These are phyloP conservation scores for Retiboletus fuscus DNA, from an alignment of 1,284 basidiomycete species.

Conservation along the genomic window DNA sequence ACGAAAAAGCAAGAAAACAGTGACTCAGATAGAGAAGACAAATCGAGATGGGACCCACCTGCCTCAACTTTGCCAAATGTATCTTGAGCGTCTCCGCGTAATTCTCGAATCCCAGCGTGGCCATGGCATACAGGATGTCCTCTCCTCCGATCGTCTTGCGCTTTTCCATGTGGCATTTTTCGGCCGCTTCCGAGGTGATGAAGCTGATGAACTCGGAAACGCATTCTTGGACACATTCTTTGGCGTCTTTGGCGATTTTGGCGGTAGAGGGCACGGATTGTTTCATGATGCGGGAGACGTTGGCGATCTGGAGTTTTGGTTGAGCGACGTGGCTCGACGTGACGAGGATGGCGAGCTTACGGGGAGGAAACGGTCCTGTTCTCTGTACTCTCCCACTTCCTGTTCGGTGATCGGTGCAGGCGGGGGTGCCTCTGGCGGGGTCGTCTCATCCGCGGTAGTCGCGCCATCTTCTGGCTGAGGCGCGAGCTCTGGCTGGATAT, in stretches of 20 bases:
- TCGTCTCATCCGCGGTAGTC: constrained; percentile 51
- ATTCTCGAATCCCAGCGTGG: constrained; percentile 92
- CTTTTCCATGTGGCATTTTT: constrained; percentile 90
- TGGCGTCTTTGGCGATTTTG: constrained; percentile 96
- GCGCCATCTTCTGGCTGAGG: constrained; percentile 59
- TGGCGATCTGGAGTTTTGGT: constrained; percentile 79
- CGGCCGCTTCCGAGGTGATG: constrained; percentile 91
- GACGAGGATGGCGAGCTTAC: constrained; percentile 54
- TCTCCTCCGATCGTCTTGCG: constrained; percentile 92
- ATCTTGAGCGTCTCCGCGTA: constrained; percentile 92
- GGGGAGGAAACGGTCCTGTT: constrained; percentile 91
- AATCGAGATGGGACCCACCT: constrained; percentile 60
- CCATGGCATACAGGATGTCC: constrained; percentile 91
- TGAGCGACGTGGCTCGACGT: neutral
- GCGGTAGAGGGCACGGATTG: constrained; percentile 88
- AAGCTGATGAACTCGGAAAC: constrained; percentile 97
- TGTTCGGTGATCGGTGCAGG: constrained; percentile 86
- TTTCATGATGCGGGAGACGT: constrained; percentile 97
- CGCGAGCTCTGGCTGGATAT: constrained; percentile 55
- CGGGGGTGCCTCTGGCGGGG: constrained; percentile 62
- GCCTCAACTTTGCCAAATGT: constrained; percentile 88
- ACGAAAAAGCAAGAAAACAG: neutral
- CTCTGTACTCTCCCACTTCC: constrained; percentile 91
- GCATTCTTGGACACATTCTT: constrained; percentile 96
- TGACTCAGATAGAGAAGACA: no score